Conservation (phyloP, 2,329 filamentous ascomycete genomes). For the Hymenotorrendiella dingleyae region DNA sequence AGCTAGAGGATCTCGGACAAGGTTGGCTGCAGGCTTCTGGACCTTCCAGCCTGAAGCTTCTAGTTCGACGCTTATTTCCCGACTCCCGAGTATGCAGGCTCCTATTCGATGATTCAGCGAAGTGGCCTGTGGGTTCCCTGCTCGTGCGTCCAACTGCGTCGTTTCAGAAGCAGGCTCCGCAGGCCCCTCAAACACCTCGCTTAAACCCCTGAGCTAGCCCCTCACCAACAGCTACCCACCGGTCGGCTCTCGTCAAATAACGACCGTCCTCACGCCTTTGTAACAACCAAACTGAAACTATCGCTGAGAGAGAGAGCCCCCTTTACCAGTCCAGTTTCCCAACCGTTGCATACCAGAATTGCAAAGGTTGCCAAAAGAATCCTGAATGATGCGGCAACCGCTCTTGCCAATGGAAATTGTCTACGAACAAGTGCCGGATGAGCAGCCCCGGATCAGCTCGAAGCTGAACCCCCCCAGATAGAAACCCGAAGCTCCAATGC, state of each 20-base stretch:
- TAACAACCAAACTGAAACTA: constrained; percentile 23
- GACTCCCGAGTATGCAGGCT: too few relatives aligned
- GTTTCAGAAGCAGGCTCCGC: constrained; percentile 17
- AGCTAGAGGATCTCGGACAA: too few relatives aligned
- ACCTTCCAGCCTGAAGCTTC: too few relatives aligned
- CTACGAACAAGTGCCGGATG: background rate
- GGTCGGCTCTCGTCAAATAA: constrained; percentile 16
- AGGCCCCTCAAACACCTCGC: constrained; percentile 20
- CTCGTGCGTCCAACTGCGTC: constrained; percentile 1
- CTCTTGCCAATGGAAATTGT: too few relatives aligned
- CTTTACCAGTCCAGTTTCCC: constrained; percentile 3
- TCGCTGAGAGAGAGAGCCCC: constrained; percentile 7
- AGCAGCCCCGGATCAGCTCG: background rate
- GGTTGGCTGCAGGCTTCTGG: too few relatives aligned
- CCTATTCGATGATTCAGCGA: too few relatives aligned
- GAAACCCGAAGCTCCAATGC: constrained; percentile 2
- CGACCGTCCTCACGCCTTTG: constrained; percentile 16
- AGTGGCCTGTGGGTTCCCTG: too few relatives aligned
- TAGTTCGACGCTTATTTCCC: too few relatives aligned
- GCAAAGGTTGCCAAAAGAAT: constrained; percentile 7
- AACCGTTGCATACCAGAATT: constrained; percentile 8
- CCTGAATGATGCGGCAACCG: constrained; percentile 6
- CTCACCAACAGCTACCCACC: constrained; percentile 3
- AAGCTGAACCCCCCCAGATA: background rate
- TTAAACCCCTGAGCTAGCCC: constrained; percentile 9